phyloP scores from a whole-genome alignment of 352 stramenopile genomes.

The Phytophthora quininea region DNA sequence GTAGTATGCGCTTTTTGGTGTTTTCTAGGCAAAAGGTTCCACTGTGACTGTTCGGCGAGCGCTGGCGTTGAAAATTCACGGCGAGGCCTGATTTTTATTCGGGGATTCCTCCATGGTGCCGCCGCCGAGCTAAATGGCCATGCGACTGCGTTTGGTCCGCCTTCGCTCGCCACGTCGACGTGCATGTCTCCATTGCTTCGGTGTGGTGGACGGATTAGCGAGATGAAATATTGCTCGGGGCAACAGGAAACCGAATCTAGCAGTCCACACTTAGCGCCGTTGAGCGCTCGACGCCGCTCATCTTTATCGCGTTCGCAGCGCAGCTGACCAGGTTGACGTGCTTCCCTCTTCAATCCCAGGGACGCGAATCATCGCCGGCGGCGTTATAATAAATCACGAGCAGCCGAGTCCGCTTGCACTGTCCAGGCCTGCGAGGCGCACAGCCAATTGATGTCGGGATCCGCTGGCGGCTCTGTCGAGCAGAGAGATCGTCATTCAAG shows the following conservation, averaged over 20 bases:
- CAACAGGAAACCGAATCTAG: neutral
- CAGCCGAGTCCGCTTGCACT: too few species aligned
- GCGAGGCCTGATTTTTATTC: constrained; percentile 36
- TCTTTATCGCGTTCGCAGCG: constrained; percentile 19
- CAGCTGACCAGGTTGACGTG: constrained; percentile 24
- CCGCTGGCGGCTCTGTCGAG: too few species aligned
- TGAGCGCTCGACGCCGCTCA: constrained; percentile 8
- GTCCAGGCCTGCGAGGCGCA: too few species aligned
- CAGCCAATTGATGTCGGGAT: too few species aligned
- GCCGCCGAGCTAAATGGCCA: too few species aligned
- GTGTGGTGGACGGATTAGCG: too few species aligned
- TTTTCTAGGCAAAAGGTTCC: neutral
- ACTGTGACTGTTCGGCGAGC: constrained; percentile 20
- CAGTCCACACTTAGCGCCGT: neutral
- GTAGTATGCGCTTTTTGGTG: too few species aligned
- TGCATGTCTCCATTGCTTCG: too few species aligned
- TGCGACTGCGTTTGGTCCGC: too few species aligned
- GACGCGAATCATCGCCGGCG: neutral
- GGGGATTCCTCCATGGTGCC: constrained; percentile 8
- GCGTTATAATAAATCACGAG: neutral
- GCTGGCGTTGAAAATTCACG: constrained; percentile 23
- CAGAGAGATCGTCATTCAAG: too few species aligned
- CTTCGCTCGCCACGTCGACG: too few species aligned
- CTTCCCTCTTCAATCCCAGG: constrained; percentile 18
- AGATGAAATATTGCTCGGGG: too few species aligned